A percentile compares a stretch with the other conserved stretches of the same genome.
phyloP scores from a whole-genome alignment of 2,329 filamentous ascomycete species.

The Fusarium armeniacum region DNA sequence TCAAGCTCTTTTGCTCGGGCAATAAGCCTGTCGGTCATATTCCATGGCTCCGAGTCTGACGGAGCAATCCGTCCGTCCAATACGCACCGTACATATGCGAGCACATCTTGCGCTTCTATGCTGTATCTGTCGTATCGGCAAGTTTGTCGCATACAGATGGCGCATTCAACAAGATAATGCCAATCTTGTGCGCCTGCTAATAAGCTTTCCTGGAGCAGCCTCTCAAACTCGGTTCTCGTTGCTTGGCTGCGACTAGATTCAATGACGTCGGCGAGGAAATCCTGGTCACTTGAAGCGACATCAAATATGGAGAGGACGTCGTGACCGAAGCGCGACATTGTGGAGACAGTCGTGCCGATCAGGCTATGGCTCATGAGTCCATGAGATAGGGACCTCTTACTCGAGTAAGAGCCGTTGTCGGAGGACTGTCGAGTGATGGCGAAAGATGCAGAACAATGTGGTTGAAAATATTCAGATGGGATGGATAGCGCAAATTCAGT shows the following conservation, averaged over 20 bases:
- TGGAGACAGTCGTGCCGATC: constrained; percentile 36
- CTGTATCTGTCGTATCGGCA: constrained; percentile 28
- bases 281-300: constrained; percentile 49
- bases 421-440: background rate
- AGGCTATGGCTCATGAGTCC: constrained; percentile 5
- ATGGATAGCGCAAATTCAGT: background rate
- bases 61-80: constrained; percentile 29
- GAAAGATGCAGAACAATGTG: background rate
- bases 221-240: constrained; percentile 48
- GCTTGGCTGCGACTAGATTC: constrained; percentile 43
- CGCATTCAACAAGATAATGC: constrained; percentile 54
- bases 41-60: constrained; percentile 49
- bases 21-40: constrained; percentile 56
- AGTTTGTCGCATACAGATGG: constrained; percentile 48
- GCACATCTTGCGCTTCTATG: constrained; percentile 54
- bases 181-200: constrained; percentile 54
- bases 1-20: constrained; percentile 50
- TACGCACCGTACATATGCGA: constrained; percentile 52
- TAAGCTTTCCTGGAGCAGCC: constrained; percentile 52
- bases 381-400: constrained; percentile 5
- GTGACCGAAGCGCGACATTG: constrained; percentile 44
- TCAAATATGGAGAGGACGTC: constrained; percentile 54
- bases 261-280: constrained; percentile 53
- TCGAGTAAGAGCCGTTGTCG: background rate
- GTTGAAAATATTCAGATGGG: background rate